Evolutionary conservation across 2,329 filamentous ascomycete species (phyloP), one percentile per base, ranked within the genome.

Genomic region (Paracamarosporium sp.): DNA sequence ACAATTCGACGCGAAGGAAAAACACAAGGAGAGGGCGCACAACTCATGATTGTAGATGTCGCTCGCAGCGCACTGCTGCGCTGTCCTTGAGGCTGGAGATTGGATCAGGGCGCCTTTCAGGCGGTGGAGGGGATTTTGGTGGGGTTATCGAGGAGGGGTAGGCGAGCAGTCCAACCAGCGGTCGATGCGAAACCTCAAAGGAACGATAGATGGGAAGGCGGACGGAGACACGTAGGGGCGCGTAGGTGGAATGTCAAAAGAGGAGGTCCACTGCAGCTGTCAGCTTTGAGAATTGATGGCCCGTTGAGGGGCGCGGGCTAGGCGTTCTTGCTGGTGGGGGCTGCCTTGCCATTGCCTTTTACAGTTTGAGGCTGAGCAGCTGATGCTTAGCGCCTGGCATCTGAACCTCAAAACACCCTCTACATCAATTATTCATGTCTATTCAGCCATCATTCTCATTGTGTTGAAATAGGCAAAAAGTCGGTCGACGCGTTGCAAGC

Each of bases 1-100:
- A 68, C 50, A 67, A 66, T 64, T 56, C 56, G 53, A 43, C 31
- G 41, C 41, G 30, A 45, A 20, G 33, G n/a, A 27, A 17, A 33
- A 44, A 44, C 44, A 53, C 41, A 48, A 46, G 41, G 56, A 54
- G 58, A 48, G 53, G 60, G 63, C 67, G 53, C 52, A 68, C 68
- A 64, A 76, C 74, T 76, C 74, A 77, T 77, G 62, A 47, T 74
- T 66, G 58, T 60, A 63, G 36, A 60, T 66, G 57, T 57, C 53
- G 50, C 47, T 61, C 58, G 66, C 70, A 67, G 71, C 64, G 60
- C 46, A 60, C 67, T 67, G 68, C 67, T 64, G 67, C 52, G 69
- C 60, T 68, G 65, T 67, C 47, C 57, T 65, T 56, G 61, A 65
- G 67, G 72, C 67, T 72, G 69, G 65, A 59, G 62, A 64, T 73